Conservation (phyloP, 2,329 filamentous ascomycete genomes). For the Lasiodiplodia gonubiensis region DNA sequence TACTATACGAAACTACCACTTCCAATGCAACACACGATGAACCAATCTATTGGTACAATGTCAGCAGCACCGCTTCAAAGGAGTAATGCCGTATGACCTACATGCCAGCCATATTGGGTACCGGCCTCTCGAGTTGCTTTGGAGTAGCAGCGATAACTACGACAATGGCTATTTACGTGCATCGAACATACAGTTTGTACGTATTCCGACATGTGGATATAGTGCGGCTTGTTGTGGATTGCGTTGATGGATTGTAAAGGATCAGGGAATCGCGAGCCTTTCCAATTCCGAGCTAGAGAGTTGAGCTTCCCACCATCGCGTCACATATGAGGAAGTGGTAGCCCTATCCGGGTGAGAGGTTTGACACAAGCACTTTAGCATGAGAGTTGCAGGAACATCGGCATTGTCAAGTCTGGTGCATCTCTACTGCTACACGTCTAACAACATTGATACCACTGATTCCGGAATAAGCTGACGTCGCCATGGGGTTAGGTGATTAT, state of each 20-base stretch:
- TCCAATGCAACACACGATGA: too few relatives aligned
- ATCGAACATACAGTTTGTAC: not conserved
- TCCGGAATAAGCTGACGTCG: too few relatives aligned
- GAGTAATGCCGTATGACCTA: conserved; percentile 8
- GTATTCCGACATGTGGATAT: not conserved
- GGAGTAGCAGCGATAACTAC: not conserved
- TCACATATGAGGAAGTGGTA: conserved; percentile 17
- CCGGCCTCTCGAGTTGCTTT: not conserved
- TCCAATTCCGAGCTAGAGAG: not conserved
- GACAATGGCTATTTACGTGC: not conserved
- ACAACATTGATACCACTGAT: too few relatives aligned
- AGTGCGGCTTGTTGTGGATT: not conserved
- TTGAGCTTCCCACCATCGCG: not conserved
- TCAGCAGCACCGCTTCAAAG: too few relatives aligned
- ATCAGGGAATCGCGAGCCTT: not conserved
- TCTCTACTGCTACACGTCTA: too few relatives aligned
- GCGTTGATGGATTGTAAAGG: not conserved
- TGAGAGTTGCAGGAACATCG: too few relatives aligned
- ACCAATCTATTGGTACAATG: too few relatives aligned
- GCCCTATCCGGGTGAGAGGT: not conserved
- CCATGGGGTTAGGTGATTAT: not conserved
- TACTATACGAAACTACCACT: too few relatives aligned
- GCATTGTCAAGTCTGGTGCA: too few relatives aligned
- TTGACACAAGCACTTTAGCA: too few relatives aligned
- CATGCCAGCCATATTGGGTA: not conserved